Evolutionary conservation across 257 asterid genomes (phyloP).

Genomic region (Salvia miltiorrhiza): DNA sequence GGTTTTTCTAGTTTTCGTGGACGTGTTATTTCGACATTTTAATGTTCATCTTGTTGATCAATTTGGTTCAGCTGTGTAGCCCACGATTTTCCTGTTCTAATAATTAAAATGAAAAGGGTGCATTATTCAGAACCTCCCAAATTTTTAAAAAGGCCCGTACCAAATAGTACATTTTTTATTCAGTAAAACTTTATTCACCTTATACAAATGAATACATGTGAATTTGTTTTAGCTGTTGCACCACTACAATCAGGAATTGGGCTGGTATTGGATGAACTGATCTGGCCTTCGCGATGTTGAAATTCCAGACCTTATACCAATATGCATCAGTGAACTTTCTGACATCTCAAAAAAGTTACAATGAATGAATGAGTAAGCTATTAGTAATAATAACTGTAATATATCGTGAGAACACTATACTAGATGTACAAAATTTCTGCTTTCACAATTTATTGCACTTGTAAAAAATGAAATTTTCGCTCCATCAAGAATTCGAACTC

Average conservation of each 20-base stretch:
- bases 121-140: neutral
- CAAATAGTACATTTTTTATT: neutral
- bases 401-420: too few species aligned
- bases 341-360: neutral
- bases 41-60: neutral
- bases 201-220: neutral
- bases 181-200: neutral
- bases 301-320: neutral
- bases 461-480: too few species aligned
- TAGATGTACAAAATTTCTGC: too few species aligned
- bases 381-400: neutral
- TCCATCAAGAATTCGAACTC: too few species aligned
- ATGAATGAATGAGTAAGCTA: neutral
- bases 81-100: neutral
- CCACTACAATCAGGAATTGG: neutral
- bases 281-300: neutral
- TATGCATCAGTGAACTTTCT: neutral
- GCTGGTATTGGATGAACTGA: neutral
- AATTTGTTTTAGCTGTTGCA: neutral
- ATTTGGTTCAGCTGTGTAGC: neutral
- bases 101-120: slow-evolving; percentile 1
- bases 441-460: too few species aligned
- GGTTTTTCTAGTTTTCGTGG: neutral
- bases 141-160: neutral
- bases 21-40: neutral